Base-by-base conservation (phyloP, 768 basidiomycete species). In the Chiua virens region DNA sequence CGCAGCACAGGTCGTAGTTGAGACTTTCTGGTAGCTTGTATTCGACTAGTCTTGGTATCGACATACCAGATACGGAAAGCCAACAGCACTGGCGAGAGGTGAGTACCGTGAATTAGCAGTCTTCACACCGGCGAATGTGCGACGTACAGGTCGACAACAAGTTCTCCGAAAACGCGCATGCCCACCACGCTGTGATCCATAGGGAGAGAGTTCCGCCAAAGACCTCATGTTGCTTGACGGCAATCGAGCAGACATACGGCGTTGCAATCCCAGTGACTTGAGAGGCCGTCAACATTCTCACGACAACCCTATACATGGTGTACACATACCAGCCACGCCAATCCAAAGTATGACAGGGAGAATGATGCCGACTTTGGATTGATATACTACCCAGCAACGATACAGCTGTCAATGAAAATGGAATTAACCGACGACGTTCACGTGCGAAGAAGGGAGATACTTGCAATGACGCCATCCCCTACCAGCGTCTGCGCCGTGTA, bases 101-200 rank as follows among this genome's bases (percentile, higher is more conserved):
- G 3, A 34, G 4, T 34, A n/a, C n/a, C n/a, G n/a, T n/a, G n/a
- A n/a, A n/a, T n/a, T n/a, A n/a, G n/a, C 15, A 34, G 32, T 15
- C 32, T 2, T 4, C 32, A 14, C 6, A 18, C 11, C 9, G 20
- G 42, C 21, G 13, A 49, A 44, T 9, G 30, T 4, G 7, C 11
- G 6, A 45, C 66, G 25, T 41, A 71, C 71, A 10, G 9, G 73
- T 73, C 14, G 65, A 63, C 18, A 60, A 44, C 0, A 71, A 40
- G 54, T 75, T 75, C 20, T 70, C 70, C 0, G 52, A 21, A 14
- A 74, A 55, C 1, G 74, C 68, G 4, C 58, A 59, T 0, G 56
- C 50, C 54, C 66, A 73, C 44, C 70, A 71, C 5, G 70, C 52
- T 1, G 58, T 69, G 46, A 74, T 66, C 73, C 73, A 76, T 13